Conservation (phyloP, 2,329 filamentous ascomycete species). For the Ascochyta clinopodiicola region DNA sequence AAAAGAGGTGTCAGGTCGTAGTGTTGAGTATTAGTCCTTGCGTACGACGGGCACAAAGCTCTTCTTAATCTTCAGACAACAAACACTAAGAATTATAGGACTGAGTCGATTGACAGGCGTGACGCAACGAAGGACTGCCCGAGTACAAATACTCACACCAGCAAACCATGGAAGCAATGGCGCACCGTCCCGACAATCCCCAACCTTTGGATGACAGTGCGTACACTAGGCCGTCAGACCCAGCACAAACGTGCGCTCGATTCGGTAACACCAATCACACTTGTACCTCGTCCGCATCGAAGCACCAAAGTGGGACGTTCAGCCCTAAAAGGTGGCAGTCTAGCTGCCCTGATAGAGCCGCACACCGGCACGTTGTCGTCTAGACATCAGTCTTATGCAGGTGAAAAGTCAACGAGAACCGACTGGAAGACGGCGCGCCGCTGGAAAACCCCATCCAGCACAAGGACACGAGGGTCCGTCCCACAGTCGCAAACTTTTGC, state of each 20-base stretch:
- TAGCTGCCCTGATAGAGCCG: slow-evolving; percentile 11
- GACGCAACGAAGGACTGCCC: slow-evolving; percentile 30
- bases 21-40: not conserved
- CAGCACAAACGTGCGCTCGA: slow-evolving; percentile 31
- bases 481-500: not conserved
- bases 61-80: slow-evolving; percentile 14
- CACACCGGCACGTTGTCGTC: slow-evolving; percentile 9
- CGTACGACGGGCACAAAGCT: slow-evolving; percentile 15
- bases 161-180: slow-evolving; percentile 13
- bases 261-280: slow-evolving; percentile 35
- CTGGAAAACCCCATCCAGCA: not conserved
- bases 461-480: not conserved
- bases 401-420: slow-evolving; percentile 18
- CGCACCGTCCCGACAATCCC: slow-evolving; percentile 26
- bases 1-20: not conserved
- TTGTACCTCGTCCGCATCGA: slow-evolving; percentile 15
- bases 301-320: slow-evolving; percentile 23
- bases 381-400: slow-evolving; percentile 21
- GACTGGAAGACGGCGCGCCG: slow-evolving; percentile 7
- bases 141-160: slow-evolving; percentile 34
- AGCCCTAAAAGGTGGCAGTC: slow-evolving; percentile 8
- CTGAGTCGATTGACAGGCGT: slow-evolving; percentile 20
- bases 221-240: slow-evolving; percentile 29
- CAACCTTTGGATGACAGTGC: slow-evolving; percentile 31
- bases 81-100: slow-evolving; percentile 21